A percentile compares a stretch with the other conserved stretches of the same genome.
Conservation (phyloP, 2,329 filamentous ascomycete genomes). For the Sordariomycetes sp. region DNA sequence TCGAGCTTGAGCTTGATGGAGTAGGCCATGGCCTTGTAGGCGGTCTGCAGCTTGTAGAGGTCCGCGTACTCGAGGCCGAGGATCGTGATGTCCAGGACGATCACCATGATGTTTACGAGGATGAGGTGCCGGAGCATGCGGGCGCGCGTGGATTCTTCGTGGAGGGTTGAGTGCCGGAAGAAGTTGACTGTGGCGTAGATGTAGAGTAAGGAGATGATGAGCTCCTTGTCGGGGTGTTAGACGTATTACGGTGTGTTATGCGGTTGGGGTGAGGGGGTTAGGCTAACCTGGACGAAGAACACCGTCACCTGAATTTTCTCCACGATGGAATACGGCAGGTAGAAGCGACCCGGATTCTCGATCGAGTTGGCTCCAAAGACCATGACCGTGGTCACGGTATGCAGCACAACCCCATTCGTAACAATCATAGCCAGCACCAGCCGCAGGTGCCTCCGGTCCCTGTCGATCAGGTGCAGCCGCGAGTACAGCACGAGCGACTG, state of each 20-base stretch:
- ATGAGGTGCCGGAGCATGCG: constrained; percentile 27
- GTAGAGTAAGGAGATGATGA: constrained; percentile 40
- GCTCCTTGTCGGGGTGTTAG: constrained; percentile 19
- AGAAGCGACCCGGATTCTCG: constrained; percentile 10
- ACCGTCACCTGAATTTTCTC: constrained; percentile 46
- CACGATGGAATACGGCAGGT: constrained; percentile 28
- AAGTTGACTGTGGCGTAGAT: constrained; percentile 41
- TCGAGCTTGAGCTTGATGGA: constrained; percentile 25
- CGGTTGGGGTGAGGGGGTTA: background rate
- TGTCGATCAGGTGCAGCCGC: constrained; percentile 47
- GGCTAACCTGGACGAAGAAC: constrained; percentile 35
- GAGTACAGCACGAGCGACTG: constrained; percentile 53
- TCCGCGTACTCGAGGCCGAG: constrained; percentile 20
- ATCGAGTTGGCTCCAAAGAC: constrained; percentile 38
- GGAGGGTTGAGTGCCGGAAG: constrained; percentile 26
- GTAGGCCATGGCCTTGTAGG: constrained; percentile 21
- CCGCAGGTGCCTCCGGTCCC: constrained; percentile 34
- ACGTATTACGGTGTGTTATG: background rate
- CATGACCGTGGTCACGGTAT: constrained; percentile 42
- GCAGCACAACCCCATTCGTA: constrained; percentile 37
- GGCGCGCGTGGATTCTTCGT: constrained; percentile 9
- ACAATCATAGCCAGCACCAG: constrained; percentile 47
- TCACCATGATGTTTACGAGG: constrained; percentile 32
- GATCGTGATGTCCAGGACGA: constrained; percentile 29
- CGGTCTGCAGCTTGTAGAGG: constrained; percentile 20